These are phyloP conservation scores for Aspergillus quadrilineatus DNA, from an alignment of 2,329 filamentous ascomycete genomes.

Conservation along the genomic window DNA sequence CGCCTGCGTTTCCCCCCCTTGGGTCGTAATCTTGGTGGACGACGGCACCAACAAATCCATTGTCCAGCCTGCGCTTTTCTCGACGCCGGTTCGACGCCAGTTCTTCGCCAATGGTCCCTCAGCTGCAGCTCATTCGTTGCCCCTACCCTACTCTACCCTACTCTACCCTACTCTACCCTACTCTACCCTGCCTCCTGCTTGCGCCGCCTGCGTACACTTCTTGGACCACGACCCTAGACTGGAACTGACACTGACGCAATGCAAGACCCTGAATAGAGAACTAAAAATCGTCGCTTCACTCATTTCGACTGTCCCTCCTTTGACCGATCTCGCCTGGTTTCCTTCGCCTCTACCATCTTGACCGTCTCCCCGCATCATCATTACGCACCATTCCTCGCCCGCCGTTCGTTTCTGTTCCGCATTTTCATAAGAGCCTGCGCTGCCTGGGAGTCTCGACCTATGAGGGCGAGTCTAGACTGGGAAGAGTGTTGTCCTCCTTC, in stretches of 20 bases:
- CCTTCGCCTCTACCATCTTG: neutral
- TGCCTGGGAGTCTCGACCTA: slow-evolving; percentile 21
- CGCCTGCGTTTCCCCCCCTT: slow-evolving; percentile 5
- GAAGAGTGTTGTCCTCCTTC: slow-evolving; percentile 12
- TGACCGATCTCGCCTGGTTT: slow-evolving; percentile 10
- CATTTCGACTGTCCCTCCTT: slow-evolving; percentile 17
- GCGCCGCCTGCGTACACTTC: slow-evolving; percentile 17
- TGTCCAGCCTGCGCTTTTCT: slow-evolving; percentile 25
- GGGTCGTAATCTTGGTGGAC: slow-evolving; percentile 15
- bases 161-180: neutral
- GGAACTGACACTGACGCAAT: slow-evolving; percentile 16
- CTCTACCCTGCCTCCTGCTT: slow-evolving; percentile 9
- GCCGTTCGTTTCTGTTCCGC: slow-evolving; percentile 17
- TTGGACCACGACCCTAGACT: slow-evolving; percentile 6
- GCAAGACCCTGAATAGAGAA: slow-evolving; percentile 10
- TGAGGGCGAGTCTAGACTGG: slow-evolving; percentile 26
- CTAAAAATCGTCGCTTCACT: slow-evolving; percentile 5
- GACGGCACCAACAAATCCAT: slow-evolving; percentile 36
- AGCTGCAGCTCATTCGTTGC: slow-evolving; percentile 19
- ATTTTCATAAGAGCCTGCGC: slow-evolving; percentile 2
- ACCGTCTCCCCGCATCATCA: neutral
- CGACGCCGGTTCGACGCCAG: slow-evolving; percentile 5
- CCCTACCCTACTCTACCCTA: neutral
- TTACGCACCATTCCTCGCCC: slow-evolving; percentile 6
- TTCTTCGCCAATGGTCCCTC: slow-evolving; percentile 16